These are phyloP conservation scores for Diaporthe citrichinensis DNA, from an alignment of 2,329 filamentous ascomycete genomes.

Conservation along the genomic window DNA sequence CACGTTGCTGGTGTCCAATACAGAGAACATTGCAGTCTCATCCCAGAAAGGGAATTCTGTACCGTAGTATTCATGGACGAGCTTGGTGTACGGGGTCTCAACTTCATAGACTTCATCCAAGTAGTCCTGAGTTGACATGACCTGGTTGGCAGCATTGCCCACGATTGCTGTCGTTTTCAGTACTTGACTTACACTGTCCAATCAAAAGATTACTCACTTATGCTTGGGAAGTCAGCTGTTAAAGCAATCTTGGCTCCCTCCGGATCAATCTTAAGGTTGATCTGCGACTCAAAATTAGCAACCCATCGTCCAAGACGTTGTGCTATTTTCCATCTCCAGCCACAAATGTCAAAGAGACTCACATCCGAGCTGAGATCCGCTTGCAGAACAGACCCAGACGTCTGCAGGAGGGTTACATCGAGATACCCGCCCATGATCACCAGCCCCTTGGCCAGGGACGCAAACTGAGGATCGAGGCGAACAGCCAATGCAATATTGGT, in stretches of 20 bases:
- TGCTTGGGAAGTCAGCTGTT: slow-evolving; percentile 61
- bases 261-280: slow-evolving; percentile 66
- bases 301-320: slow-evolving; percentile 32
- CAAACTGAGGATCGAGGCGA: slow-evolving; percentile 61
- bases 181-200: not conserved
- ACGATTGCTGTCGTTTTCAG: slow-evolving; percentile 50
- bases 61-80: slow-evolving; percentile 38
- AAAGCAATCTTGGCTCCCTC: slow-evolving; percentile 64
- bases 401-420: slow-evolving; percentile 56
- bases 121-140: slow-evolving; percentile 55
- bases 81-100: slow-evolving; percentile 43
- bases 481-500: slow-evolving; percentile 65
- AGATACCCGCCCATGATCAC: slow-evolving; percentile 66
- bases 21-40: slow-evolving; percentile 44
- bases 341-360: slow-evolving; percentile 12
- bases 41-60: slow-evolving; percentile 46
- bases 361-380: slow-evolving; percentile 49
- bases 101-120: slow-evolving; percentile 44
- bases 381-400: slow-evolving; percentile 43
- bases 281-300: slow-evolving; percentile 47
- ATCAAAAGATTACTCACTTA: slow-evolving; percentile 44
- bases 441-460: slow-evolving; percentile 59
- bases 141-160: slow-evolving; percentile 59
- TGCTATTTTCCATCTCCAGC: slow-evolving; percentile 43
- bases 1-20: slow-evolving; percentile 42